Evolutionary conservation across 495 filamentous ascomycete genomes (phyloP).

Genomic region (Hypoxylon perforatum): DNA sequence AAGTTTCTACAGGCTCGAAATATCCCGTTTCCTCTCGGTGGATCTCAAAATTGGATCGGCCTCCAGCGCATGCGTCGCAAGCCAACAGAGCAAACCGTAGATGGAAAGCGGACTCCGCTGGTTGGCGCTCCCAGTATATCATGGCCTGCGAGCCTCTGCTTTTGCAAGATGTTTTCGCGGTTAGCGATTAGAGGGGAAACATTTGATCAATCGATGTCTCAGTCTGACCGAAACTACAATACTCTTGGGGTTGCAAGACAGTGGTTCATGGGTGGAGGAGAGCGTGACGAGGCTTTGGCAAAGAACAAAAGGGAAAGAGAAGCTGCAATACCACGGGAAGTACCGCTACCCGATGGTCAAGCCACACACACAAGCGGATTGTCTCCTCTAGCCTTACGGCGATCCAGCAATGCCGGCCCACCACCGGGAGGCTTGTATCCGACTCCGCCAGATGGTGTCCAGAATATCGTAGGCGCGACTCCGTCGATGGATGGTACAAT

Average conservation of each 20-base stretch:
- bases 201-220: constrained; percentile 27
- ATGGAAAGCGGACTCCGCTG: constrained; percentile 56
- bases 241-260: constrained; percentile 73
- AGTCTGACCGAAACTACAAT: constrained; percentile 56
- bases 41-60: constrained; percentile 37
- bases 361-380: constrained; percentile 48
- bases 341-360: constrained; percentile 50
- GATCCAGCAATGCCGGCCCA: constrained; percentile 62
- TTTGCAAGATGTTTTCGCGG: constrained; percentile 51
- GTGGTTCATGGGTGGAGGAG: constrained; percentile 68
- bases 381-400: constrained; percentile 58
- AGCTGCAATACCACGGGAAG: constrained; percentile 57
- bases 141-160: constrained; percentile 65
- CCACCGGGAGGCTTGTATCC: constrained; percentile 79
- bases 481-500: constrained; percentile 61
- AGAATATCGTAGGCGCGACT: constrained; percentile 56
- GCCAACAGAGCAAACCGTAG: constrained; percentile 52
- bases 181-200: constrained; percentile 35
- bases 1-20: constrained; percentile 56
- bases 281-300: constrained; percentile 58
- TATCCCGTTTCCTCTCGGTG: constrained; percentile 48
- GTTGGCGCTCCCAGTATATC: constrained; percentile 49
- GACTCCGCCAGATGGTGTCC: constrained; percentile 83
- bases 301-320: constrained; percentile 66
- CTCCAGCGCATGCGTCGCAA: constrained; percentile 48